Evolutionary conservation across 2,329 filamentous ascomycete species (phyloP).

Genomic region (Colletotrichum graminicola): DNA sequence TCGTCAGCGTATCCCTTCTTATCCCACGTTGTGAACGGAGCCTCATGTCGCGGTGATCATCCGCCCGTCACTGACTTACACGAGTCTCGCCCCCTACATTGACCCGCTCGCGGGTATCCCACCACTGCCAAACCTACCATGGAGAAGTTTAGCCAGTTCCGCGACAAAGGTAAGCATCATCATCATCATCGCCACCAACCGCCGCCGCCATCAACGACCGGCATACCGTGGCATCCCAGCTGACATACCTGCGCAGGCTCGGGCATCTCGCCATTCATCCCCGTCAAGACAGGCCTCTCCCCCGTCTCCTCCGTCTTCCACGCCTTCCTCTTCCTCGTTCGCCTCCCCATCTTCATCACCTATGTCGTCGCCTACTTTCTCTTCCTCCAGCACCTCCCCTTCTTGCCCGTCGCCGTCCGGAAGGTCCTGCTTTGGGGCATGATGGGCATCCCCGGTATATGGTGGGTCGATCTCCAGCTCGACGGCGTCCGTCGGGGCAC

Average conservation of each 20-base stretch:
- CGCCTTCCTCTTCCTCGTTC: slow-evolving; percentile 81
- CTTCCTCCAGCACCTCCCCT: slow-evolving; percentile 83
- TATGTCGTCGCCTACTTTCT: slow-evolving; percentile 80
- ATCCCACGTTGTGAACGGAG: background rate
- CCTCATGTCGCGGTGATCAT: slow-evolving; percentile 31
- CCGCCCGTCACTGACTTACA: slow-evolving; percentile 24
- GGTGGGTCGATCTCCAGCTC: slow-evolving; percentile 99
- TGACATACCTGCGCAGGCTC: slow-evolving; percentile 70
- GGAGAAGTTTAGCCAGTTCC: slow-evolving; percentile 96
- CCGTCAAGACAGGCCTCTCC: slow-evolving; percentile 75
- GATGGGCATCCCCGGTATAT: slow-evolving; percentile 89
- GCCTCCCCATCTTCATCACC: slow-evolving; percentile 81
- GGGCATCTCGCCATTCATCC: slow-evolving; percentile 95
- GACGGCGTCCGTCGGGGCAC: slow-evolving; percentile 96
- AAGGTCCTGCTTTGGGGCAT: slow-evolving; percentile 91
- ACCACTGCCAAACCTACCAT: slow-evolving; percentile 59
- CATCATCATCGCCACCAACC: background rate
- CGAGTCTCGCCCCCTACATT: background rate
- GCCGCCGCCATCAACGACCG: background rate
- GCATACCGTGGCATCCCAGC: background rate
- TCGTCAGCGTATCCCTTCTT: slow-evolving; percentile 21
- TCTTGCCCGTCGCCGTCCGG: slow-evolving; percentile 68
- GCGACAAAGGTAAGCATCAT: slow-evolving; percentile 78
- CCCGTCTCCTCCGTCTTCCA: slow-evolving; percentile 74
- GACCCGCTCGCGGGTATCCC: background rate